Percentiles rank a stretch among this genome's conserved stretches.
Evolutionary conservation across 2,329 filamentous ascomycete species (phyloP).

Genomic region (Pseudonectria buxi): DNA sequence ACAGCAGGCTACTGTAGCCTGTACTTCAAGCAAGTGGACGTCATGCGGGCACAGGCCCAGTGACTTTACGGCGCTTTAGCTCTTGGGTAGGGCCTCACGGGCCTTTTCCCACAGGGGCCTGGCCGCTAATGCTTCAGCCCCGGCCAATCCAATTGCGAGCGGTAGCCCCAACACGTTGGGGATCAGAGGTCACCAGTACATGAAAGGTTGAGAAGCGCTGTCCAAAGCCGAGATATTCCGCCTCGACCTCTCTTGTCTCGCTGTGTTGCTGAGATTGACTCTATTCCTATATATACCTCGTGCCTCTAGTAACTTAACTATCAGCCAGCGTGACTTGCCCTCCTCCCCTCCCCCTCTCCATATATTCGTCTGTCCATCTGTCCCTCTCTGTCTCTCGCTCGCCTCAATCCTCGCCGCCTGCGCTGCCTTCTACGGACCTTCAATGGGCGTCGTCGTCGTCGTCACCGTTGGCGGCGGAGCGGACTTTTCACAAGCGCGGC

Average conservation of each 20-base stretch:
- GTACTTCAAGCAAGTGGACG: too few relatives aligned
- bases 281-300: slow-evolving; percentile 22
- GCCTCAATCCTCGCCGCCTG: not conserved
- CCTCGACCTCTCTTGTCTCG: too few relatives aligned
- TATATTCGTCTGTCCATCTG: not conserved
- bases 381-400: not conserved
- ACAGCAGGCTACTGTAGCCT: too few relatives aligned
- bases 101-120: too few relatives aligned
- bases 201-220: slow-evolving; percentile 1
- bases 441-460: slow-evolving; percentile 10
- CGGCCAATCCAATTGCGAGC: slow-evolving; percentile 17
- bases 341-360: slow-evolving; percentile 3
- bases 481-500: slow-evolving; percentile 8
- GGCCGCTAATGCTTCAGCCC: too few relatives aligned
- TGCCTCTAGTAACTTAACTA: too few relatives aligned
- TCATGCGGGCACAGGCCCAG: too few relatives aligned
- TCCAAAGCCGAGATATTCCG: slow-evolving; percentile 1
- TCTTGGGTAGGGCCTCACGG: too few relatives aligned
- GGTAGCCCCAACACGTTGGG: slow-evolving; percentile 21
- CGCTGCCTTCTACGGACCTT: slow-evolving; percentile 2
- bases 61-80: too few relatives aligned
- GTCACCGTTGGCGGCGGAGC: slow-evolving; percentile 13
- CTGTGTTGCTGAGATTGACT: too few relatives aligned
- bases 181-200: slow-evolving; percentile 9
- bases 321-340: too few relatives aligned